Conservation (phyloP, 2,329 filamentous ascomycete genomes). For the Neoascochyta sp. region DNA sequence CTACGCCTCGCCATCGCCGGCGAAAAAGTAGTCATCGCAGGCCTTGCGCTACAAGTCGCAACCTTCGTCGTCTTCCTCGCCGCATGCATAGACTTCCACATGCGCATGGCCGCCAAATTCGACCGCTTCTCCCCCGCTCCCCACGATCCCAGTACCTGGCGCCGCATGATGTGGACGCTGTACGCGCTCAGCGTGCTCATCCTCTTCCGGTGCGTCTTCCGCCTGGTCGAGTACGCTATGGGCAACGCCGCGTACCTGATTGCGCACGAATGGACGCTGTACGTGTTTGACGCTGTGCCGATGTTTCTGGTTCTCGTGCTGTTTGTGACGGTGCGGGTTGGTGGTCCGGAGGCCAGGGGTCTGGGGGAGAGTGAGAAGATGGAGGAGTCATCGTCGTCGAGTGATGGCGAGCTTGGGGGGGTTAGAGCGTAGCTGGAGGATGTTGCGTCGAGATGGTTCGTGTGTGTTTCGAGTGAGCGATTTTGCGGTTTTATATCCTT, state of each 20-base stretch:
- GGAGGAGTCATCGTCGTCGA: no score
- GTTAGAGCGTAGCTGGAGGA: no score
- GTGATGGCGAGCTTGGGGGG: no score
- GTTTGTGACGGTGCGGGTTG: no score
- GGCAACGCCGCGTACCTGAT: constrained; percentile 48
- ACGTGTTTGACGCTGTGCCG: constrained; percentile 47
- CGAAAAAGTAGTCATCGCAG: constrained; percentile 34
- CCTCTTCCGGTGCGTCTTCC: constrained; percentile 49
- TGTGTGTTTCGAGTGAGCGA: no score
- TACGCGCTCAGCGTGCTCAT: constrained; percentile 49
- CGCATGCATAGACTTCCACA: constrained; percentile 29
- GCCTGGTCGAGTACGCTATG: constrained; percentile 50
- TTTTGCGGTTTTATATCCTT: no score
- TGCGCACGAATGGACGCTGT: constrained; percentile 45
- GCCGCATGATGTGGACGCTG: constrained; percentile 38
- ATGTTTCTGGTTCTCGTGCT: constrained; percentile 45
- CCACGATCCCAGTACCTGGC: no score
- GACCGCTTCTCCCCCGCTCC: no score
- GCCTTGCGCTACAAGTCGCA: constrained; percentile 32
- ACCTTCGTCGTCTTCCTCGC: constrained; percentile 33
- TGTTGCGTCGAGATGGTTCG: no score
- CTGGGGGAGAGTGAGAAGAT: no score
- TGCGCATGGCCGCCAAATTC: constrained; percentile 20
- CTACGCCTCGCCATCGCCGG: constrained; percentile 28
- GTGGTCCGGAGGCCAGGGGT: no score